Base-by-base conservation (phyloP, 139 green algal genomes). In the Auxenochlorella pyrenoidosa region DNA sequence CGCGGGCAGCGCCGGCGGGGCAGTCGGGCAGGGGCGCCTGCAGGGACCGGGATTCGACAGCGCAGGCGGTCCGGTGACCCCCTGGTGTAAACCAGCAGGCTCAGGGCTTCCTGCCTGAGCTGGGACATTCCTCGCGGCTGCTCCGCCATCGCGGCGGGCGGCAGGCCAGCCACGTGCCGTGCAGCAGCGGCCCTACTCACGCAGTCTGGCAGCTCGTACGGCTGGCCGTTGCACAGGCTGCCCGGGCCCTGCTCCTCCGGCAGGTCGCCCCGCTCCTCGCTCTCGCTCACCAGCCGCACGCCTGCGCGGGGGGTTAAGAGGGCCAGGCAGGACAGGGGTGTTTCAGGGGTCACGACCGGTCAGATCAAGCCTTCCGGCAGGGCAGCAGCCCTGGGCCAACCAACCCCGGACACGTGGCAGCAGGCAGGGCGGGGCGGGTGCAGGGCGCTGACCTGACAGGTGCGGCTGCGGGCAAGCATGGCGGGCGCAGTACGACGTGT, bases 191-290 rank as follows among this genome's bases (percentile, higher is more conserved):
- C 47, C 47, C 43, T 30, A n/a, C 80, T 24, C 40, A 75, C 66
- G 34, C n/a, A 21, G 3, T 85, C 88, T 19, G 92, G 93, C 79
- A 92, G 91, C 58, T 19, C 70, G 90, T 95, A 98, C 10, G 94
- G 95, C 90, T 97, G 95, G 32, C 75, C 91, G 75, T 98, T 98
- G 88, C 91, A 95, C 32, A 98, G 89, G 2, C 6, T 21, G 41
- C n/a, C 19, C 3, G 58, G 40, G 22, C 30, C 59, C 34, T 21
- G 44, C 41, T 12, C n/a, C 60, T 79, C 51, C 26, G 77, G 38
- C 26, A 88, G 78, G 73, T 90, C 66, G 0, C 73, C 65, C 15
- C 36, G 30, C 73, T 93, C 89, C 82, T 93, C 86, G 30, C 40
- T 90, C 58, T 92, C 86, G 19, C 75, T 88, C 66, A 93, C 73